Conservation (phyloP, 73 alveolate species). For the Uronychia binucleata region DNA sequence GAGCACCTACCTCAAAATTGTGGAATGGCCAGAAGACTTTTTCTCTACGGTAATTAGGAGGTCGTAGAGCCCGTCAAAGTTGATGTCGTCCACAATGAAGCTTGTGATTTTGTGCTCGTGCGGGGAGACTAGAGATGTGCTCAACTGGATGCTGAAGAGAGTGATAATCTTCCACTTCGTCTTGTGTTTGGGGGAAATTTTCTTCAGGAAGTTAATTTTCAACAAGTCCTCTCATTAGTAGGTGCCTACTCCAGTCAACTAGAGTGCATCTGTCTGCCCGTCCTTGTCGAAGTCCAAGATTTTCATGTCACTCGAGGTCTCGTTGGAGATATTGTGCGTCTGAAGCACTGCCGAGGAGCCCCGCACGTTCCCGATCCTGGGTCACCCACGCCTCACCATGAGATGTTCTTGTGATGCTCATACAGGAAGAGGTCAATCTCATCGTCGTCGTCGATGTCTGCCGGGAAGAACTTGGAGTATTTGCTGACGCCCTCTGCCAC, state of each 20-base stretch:
- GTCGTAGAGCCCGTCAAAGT: conserved; percentile 15
- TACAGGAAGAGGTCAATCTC: conserved; percentile 30
- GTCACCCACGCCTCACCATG: too few relatives aligned
- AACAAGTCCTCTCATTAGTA: background rate
- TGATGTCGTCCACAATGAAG: conserved; percentile 24
- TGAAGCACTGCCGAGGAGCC: conserved; percentile 19
- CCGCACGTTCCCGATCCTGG: conserved; percentile 2
- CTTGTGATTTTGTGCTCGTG: conserved; percentile 8
- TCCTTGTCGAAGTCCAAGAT: conserved; percentile 18
- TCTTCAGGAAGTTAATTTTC: background rate
- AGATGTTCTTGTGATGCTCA: conserved; percentile 10
- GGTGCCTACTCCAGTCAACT: conserved; percentile 4
- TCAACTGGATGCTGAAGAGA: background rate
- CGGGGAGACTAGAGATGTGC: background rate
- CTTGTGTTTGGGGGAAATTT: conserved; percentile 6
- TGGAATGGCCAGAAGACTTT: background rate
- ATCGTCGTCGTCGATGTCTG: conserved; percentile 15
- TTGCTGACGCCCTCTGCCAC: conserved; percentile 36
- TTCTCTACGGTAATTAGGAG: conserved; percentile 2
- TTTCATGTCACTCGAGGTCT: background rate
- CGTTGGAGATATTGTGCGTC: conserved; percentile 9
- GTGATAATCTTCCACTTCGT: conserved; percentile 8
- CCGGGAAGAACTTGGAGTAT: conserved; percentile 26
- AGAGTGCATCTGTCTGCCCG: conserved; percentile 6
- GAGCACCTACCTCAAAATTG: background rate